Evolutionary conservation across 179 eudicot genomes (phyloP), one percentile per base, ranked within the genome.

Genomic region (Heliamphora ciliata): DNA sequence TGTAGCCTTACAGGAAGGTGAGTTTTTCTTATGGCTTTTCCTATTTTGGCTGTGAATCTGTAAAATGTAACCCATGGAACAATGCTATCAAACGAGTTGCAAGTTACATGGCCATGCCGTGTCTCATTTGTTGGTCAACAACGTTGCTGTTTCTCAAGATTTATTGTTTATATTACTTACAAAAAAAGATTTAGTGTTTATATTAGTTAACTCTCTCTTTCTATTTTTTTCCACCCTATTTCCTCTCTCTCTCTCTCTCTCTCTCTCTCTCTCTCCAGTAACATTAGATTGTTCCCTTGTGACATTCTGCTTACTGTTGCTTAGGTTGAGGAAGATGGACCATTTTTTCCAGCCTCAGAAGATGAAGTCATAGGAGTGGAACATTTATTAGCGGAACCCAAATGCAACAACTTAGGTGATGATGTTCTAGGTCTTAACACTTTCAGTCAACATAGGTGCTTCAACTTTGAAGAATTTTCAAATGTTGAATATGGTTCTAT

Each of bases 301-400:
- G 18, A 72, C 69, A 60, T 21, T 61, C 24, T 81, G 70, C 54
- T n/a, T 69, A 17, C 40, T 63, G 68, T 74, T 79, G 59, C 59
- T 17, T 80, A 80, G 82, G 80, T 80, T 79, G 74, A 52, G 68
- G 80, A 74, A 67, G 82, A 83, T 52, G 82, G 85, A 63, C 75
- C 85, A 15, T 79, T 83, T 75, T 83, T 80, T 67, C 80, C 76
- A 47, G 2, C 63, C 76, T 64, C 50, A 21, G 82, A 83, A 80
- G 80, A 83, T 56, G 85, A 83, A 65, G 80, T 48, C 1, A 75
- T 83, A 8, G 82, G 76, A 65, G 83, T 83, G 70, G 82, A 80
- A 48, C 80, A 83, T 83, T 68, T 83, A 80, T 18, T 79, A 67
- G 82, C 77, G 15, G 82, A 66, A 77, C 79, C 83, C 60, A 81